Base-by-base conservation (phyloP, 2,329 filamentous ascomycete genomes). In the Colletotrichum coccodes region DNA sequence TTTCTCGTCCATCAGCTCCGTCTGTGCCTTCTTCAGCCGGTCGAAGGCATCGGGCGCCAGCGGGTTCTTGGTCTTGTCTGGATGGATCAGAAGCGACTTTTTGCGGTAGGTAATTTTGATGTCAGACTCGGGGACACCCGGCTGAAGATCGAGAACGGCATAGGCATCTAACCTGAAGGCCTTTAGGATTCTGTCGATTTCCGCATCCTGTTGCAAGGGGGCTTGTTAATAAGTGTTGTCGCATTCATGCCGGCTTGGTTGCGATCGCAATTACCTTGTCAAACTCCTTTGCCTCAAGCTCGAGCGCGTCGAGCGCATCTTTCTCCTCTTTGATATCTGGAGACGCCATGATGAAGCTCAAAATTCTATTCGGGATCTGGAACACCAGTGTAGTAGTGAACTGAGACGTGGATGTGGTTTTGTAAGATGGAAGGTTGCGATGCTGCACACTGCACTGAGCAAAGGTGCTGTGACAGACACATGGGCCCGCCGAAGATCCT, bases 31-130 rank as follows among this genome's bases (percentile, higher is more conserved):
- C 77, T 97, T 97, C 32, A 99, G 88, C 11, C 95, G 91, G 82
- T 99, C 96, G 78, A 99, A 99, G 72, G 96, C 96, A 76, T 98
- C 96, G 4, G 96, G 95, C 0, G 96, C 96, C 56, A 86, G 89
- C 0, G 94, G 92, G 78, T 99, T 98, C 76, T 91, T 91, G 64
- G 96, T 98, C 81, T 99, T 99, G 85, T 99, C 96, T 7, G 96
- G 96, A 84, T 99, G 96, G 84, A 99, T 98, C 56, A 99, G 90
- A 65, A 99, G 91, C n/a, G 96, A 99, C 82, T 98, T 98, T 76
- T 94, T 95, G 85, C 96, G 95, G 84, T 98, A 99, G 73, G 89
- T 89, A 74, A 91, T 85, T 83, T 98, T 98, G 86, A 99, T 98
- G 83, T 98, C 96, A 68, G 94, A 95, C 75, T 98, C 95, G 64